Conservation (phyloP, 345 rosid genomes). For the Hypericum perforatum region DNA sequence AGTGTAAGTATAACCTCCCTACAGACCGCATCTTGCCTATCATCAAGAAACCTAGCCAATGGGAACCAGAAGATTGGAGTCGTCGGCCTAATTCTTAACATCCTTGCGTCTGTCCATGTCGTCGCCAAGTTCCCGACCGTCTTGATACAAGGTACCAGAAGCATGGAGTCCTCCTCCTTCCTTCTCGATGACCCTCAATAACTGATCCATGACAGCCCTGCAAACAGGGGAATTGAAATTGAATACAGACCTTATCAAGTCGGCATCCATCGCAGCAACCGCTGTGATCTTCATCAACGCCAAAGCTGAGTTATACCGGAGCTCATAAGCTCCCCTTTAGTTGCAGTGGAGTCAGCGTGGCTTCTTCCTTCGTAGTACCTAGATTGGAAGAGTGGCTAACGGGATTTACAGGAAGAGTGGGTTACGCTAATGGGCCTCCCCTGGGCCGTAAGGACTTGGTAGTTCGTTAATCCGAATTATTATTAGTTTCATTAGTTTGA, state of each 20-base stretch:
- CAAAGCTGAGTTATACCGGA: neutral
- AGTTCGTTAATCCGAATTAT: too few species aligned
- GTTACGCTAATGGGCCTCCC: too few species aligned
- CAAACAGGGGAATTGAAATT: neutral
- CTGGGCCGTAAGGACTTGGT: too few species aligned
- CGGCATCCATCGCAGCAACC: neutral
- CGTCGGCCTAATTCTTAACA: too few species aligned
- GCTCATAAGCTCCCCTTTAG: neutral
- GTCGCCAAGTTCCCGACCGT: neutral
- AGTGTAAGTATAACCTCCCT: neutral
- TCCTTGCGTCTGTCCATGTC: neutral
- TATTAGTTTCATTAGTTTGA: too few species aligned
- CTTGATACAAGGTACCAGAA: neutral
- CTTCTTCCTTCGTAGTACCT: too few species aligned
- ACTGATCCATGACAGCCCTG: neutral
- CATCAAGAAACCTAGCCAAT: neutral
- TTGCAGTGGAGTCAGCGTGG: too few species aligned
- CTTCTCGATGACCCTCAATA: neutral
- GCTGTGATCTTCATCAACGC: conserved; percentile 1
- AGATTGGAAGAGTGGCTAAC: too few species aligned
- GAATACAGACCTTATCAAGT: neutral
- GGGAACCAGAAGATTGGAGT: too few species aligned
- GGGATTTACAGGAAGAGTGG: too few species aligned
- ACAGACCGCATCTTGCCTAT: neutral
- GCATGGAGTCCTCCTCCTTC: neutral